These are phyloP conservation scores for Wickerhamiella siamensis DNA, from an alignment of 805 yeast species.

Conservation along the genomic window DNA sequence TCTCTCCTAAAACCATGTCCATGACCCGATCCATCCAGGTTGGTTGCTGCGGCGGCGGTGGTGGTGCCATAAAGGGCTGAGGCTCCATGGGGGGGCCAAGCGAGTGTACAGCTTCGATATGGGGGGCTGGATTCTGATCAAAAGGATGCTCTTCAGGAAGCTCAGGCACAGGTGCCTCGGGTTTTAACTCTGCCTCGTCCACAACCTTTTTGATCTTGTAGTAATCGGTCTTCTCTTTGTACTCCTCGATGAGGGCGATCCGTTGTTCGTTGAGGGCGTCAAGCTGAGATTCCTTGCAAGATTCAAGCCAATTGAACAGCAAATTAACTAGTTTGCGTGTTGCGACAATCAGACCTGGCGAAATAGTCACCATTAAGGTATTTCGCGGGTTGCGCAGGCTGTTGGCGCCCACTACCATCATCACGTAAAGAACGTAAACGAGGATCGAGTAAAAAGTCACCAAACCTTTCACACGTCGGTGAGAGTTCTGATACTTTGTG, in stretches of 20 bases:
- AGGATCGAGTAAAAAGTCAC: conserved; percentile 22
- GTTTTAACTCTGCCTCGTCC: conserved; percentile 40
- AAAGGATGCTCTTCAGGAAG: too few species aligned
- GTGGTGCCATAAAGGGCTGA: not conserved
- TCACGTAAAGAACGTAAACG: conserved; percentile 16
- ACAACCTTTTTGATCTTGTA: conserved; percentile 62
- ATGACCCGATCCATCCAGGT: conserved; percentile 32
- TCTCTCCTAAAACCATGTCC: conserved; percentile 41
- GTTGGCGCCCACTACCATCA: not conserved
- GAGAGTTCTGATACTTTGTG: conserved; percentile 13
- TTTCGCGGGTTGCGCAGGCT: not conserved
- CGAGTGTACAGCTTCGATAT: too few species aligned
- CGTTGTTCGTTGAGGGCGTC: conserved; percentile 33
- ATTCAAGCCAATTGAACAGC: conserved; percentile 16
- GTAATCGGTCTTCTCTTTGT: conserved; percentile 61
- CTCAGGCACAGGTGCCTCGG: too few species aligned
- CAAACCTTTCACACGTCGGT: conserved; percentile 21
- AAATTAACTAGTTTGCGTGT: conserved; percentile 8
- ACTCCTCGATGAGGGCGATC: conserved; percentile 42
- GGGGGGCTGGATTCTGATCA: too few species aligned
- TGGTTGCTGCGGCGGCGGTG: conserved; percentile 14
- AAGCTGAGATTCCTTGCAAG: conserved; percentile 19
- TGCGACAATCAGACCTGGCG: conserved; percentile 14
- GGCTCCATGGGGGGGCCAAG: too few species aligned
- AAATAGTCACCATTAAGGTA: not conserved